Percentiles rank a stretch among this genome's conserved stretches.
Conservation (phyloP, 2,329 filamentous ascomycete genomes). For the Pezicula radicicola region DNA sequence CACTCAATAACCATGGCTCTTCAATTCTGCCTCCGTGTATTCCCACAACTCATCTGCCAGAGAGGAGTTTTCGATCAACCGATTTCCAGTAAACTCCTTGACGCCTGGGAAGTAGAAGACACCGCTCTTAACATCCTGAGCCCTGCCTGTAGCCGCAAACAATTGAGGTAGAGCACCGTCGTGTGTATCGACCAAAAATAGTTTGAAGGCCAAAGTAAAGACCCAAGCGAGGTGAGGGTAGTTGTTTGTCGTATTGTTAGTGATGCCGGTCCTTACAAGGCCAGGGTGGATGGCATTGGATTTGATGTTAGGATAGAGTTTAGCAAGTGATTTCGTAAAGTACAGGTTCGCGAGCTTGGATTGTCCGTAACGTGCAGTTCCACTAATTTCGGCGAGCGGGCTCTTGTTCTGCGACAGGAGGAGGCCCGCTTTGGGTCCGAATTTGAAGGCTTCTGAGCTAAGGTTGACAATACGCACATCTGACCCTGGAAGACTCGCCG, state of each 20-base stretch:
- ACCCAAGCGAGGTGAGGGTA: not conserved
- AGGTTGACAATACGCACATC: constrained; percentile 5
- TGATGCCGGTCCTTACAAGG: constrained; percentile 21
- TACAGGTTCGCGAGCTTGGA: constrained; percentile 44
- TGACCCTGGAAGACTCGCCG: constrained; percentile 1
- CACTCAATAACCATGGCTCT: not conserved
- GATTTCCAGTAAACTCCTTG: not conserved
- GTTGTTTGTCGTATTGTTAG: not conserved
- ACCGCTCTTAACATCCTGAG: not conserved
- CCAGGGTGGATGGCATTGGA: constrained; percentile 37
- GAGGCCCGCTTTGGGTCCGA: not conserved
- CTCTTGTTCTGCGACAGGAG: not conserved
- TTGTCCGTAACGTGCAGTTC: constrained; percentile 33
- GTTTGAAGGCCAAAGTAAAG: not conserved
- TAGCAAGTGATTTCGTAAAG: constrained; percentile 35
- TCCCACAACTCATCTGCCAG: constrained; percentile 2
- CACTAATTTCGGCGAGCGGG: not conserved
- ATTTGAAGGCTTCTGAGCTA: not conserved
- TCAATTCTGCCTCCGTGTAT: not conserved
- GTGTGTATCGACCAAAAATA: not conserved
- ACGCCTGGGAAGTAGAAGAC: constrained; percentile 1
- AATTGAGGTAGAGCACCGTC: constrained; percentile 1
- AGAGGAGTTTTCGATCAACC: not conserved
- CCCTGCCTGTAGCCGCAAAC: not conserved
- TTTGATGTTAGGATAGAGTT: constrained; percentile 32